These are phyloP conservation scores for Galerina sulciceps DNA, from an alignment of 768 basidiomycete species.

Conservation along the genomic window DNA sequence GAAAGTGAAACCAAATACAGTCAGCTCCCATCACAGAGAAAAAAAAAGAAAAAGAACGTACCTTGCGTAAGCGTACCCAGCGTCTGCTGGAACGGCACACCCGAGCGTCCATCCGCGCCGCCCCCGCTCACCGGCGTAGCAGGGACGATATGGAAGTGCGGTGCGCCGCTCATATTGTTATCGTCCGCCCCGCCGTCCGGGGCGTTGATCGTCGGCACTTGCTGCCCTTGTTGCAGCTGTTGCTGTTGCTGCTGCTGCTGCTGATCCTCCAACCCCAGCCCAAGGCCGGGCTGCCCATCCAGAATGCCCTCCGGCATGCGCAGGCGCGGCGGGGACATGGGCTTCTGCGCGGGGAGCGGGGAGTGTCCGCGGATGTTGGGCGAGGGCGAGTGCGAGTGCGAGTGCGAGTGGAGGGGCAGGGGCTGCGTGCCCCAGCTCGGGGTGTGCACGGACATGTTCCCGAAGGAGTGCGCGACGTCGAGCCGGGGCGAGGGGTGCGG, in stretches of 20 bases:
- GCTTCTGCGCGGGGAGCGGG: conserved; percentile 41
- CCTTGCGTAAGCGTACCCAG: conserved; percentile 57
- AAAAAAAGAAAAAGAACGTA: conserved; percentile 32
- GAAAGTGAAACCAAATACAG: not conserved
- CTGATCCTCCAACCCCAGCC: not conserved
- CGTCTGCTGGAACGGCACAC: conserved; percentile 55
- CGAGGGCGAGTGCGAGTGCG: conserved; percentile 6
- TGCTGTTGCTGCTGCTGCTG: not conserved
- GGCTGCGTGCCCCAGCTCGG: conserved; percentile 59
- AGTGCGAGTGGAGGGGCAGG: conserved; percentile 38
- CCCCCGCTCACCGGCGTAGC: conserved; percentile 80
- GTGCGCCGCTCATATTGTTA: conserved; percentile 36
- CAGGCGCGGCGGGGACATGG: conserved; percentile 66
- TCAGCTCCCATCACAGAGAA: not conserved
- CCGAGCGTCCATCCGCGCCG: conserved; percentile 44
- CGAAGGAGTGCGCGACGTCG: conserved; percentile 52
- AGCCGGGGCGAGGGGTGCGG: conserved; percentile 31
- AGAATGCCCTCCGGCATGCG: conserved; percentile 51
- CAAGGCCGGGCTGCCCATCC: not conserved
- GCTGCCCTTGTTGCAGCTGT: too few relatives aligned
- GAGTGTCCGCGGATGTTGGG: conserved; percentile 9
- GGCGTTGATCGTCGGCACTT: conserved; percentile 52
- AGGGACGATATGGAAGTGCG: conserved; percentile 78
- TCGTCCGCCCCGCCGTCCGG: conserved; percentile 48
- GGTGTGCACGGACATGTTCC: conserved; percentile 66